Conservation (phyloP, 805 yeast species). For the Candida cerambycidarum region DNA sequence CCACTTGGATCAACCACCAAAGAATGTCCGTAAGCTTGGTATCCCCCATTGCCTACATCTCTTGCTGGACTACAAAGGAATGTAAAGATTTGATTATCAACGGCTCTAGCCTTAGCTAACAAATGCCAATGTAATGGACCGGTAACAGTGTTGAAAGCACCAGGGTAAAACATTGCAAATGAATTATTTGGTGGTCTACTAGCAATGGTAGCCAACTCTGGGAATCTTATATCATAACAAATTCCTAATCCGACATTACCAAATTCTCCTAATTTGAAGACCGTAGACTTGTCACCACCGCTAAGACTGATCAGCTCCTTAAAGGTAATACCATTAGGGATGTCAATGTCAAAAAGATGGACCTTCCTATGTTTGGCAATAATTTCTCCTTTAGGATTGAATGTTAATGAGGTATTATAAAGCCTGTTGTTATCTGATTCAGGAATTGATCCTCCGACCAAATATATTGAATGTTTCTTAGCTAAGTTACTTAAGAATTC, state of each 20-base stretch:
- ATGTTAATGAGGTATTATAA: conserved; percentile 76
- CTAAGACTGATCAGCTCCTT: conserved; percentile 74
- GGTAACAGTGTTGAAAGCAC: conserved; percentile 81
- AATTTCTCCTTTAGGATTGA: conserved; percentile 67
- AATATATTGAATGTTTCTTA: conserved; percentile 54
- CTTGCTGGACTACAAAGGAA: conserved; percentile 89
- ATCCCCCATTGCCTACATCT: conserved; percentile 50
- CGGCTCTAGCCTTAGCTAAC: conserved; percentile 69
- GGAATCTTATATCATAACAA: conserved; percentile 79
- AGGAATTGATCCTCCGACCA: conserved; percentile 93
- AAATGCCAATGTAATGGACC: conserved; percentile 85
- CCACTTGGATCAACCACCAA: conserved; percentile 45
- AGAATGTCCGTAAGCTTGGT: conserved; percentile 48
- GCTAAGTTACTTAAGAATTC: conserved; percentile 65
- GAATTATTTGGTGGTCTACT: conserved; percentile 58
- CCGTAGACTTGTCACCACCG: conserved; percentile 82
- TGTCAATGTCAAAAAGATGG: conserved; percentile 89
- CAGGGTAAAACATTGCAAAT: conserved; percentile 78
- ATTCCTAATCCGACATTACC: conserved; percentile 84
- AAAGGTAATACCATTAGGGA: conserved; percentile 87
- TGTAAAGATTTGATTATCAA: conserved; percentile 72
- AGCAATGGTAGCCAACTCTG: conserved; percentile 72
- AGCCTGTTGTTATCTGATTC: conserved; percentile 62
- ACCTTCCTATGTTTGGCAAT: conserved; percentile 86
- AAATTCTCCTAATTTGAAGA: conserved; percentile 60